These are phyloP conservation scores for Acacia crassicarpa DNA, from an alignment of 306 rosid species.

Conservation along the genomic window DNA sequence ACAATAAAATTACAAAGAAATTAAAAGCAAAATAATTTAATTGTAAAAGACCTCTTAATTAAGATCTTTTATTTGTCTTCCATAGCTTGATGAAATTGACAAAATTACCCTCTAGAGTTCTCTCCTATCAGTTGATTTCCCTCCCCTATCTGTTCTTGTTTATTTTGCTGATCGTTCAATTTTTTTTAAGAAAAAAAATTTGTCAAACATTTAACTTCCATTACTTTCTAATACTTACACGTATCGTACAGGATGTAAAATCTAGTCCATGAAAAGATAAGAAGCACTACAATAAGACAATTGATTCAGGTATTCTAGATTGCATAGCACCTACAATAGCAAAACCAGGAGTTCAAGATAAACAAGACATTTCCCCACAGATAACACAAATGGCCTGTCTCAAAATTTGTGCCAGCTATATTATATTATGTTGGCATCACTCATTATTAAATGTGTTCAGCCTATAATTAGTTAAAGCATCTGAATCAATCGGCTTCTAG, in stretches of 20 bases:
- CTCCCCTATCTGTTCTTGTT: too few relatives aligned
- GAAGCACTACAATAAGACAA: neutral
- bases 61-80: too few relatives aligned
- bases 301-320: neutral
- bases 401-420: neutral
- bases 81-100: too few relatives aligned
- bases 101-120: too few relatives aligned
- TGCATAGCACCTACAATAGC: too few relatives aligned
- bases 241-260: neutral
- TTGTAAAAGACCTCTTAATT: too few relatives aligned
- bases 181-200: too few relatives aligned
- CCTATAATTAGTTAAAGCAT: conserved; percentile 12
- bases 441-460: conserved; percentile 24
- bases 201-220: neutral
- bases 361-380: neutral
- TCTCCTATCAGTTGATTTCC: too few relatives aligned
- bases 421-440: neutral
- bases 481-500: conserved; percentile 3
- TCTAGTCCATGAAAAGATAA: neutral
- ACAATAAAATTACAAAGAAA: too few relatives aligned
- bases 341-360: too few relatives aligned
- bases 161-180: too few relatives aligned
- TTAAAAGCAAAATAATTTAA: too few relatives aligned
- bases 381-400: neutral
- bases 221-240: neutral